These are phyloP conservation scores for Fraxinus albicans DNA, from an alignment of 305 asterid species.

Conservation along the genomic window DNA sequence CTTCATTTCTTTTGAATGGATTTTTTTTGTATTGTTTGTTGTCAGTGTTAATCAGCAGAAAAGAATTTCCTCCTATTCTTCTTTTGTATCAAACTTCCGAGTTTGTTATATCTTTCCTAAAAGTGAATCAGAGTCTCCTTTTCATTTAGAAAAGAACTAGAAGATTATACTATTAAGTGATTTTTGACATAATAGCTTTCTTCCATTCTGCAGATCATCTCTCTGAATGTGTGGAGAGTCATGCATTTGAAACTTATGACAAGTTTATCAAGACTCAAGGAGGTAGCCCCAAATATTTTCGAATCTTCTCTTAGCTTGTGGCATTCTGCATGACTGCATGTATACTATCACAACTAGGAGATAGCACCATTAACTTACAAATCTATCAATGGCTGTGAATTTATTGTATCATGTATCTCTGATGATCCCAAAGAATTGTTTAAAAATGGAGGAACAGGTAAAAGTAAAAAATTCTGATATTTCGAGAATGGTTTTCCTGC, in stretches of 20 bases:
- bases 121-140: not conserved
- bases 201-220: constrained; percentile 72
- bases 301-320: not conserved
- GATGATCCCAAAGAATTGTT: not conserved
- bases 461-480: not conserved
- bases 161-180: not conserved
- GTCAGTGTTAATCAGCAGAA: not conserved
- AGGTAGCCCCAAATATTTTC: constrained; percentile 45
- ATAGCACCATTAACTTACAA: not conserved
- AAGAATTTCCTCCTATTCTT: not conserved
- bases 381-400: not conserved
- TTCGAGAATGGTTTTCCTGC: not conserved
- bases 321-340: constrained; percentile 5
- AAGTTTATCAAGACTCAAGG: constrained; percentile 75
- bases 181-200: constrained; percentile 12
- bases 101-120: not conserved
- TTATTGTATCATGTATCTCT: not conserved
- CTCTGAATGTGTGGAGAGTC: constrained; percentile 90
- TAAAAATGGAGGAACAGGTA: not conserved
- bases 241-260: constrained; percentile 96
- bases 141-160: not conserved
- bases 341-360: not conserved
- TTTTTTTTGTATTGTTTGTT: constrained; percentile 8
- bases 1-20: not conserved
- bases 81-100: not conserved